These are phyloP conservation scores for Capillidium heterosporum DNA, from an alignment of 371 early-diverging fungal genomes.

Conservation along the genomic window DNA sequence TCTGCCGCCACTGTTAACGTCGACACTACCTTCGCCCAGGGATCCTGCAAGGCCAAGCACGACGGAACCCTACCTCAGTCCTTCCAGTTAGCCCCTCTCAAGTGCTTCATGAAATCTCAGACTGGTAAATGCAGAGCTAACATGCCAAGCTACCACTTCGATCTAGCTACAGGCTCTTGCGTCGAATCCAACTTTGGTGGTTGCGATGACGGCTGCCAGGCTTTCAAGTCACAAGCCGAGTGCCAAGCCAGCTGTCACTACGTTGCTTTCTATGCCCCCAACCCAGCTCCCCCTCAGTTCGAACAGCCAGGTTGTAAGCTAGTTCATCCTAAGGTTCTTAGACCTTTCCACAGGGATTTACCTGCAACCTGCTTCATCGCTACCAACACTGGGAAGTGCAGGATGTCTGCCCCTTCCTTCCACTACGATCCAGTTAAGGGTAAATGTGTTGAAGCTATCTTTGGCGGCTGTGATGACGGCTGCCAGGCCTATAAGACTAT, in stretches of 20 bases:
- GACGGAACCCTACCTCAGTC: too few relatives aligned
- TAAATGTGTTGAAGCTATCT: not conserved
- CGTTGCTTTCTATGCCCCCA: not conserved
- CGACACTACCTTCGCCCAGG: too few relatives aligned
- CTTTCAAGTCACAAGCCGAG: not conserved
- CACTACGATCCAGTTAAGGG: not conserved
- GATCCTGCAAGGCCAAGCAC: too few relatives aligned
- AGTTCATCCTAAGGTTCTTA: not conserved
- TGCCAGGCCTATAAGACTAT: not conserved
- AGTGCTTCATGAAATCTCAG: not conserved
- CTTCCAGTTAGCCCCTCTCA: not conserved
- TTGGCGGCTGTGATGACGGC: not conserved
- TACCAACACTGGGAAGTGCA: not conserved
- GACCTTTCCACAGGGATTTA: not conserved
- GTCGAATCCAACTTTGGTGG: not conserved
- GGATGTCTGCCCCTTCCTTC: not conserved
- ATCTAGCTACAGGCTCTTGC: not conserved
- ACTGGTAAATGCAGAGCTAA: not conserved
- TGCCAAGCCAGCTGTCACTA: not conserved
- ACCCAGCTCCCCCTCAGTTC: not conserved
- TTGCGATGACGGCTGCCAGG: not conserved
- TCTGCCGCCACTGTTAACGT: too few relatives aligned
- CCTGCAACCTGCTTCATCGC: not conserved
- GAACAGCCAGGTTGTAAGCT: not conserved
- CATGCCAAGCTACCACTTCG: not conserved